These are phyloP conservation scores for Alternaria infectoria DNA, from an alignment of 2,329 filamentous ascomycete genomes.

Conservation along the genomic window DNA sequence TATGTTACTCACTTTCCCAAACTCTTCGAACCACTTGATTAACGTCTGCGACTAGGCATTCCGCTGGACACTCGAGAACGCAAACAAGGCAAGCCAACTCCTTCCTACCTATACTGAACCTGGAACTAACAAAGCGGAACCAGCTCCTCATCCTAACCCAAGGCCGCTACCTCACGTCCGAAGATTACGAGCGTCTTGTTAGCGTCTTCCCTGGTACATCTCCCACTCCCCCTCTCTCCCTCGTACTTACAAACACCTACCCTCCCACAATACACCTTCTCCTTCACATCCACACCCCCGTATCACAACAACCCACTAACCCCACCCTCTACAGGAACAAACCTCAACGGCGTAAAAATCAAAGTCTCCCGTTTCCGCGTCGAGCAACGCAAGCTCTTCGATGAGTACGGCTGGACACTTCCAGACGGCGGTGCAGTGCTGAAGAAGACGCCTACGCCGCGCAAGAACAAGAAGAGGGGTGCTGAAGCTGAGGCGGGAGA, in stretches of 20 bases:
- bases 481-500: neutral
- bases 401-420: neutral
- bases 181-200: neutral
- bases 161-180: neutral
- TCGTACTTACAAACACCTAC: too few relatives aligned
- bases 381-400: neutral
- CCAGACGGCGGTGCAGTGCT: neutral
- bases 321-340: neutral
- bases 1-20: neutral
- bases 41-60: neutral
- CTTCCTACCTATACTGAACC: neutral
- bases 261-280: too few relatives aligned
- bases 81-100: neutral
- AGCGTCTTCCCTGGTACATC: neutral
- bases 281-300: too few relatives aligned
- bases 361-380: neutral
- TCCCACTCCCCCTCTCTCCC: too few relatives aligned
- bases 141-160: neutral
- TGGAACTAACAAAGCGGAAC: neutral
- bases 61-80: neutral
- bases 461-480: conserved; percentile 4
- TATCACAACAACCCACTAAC: neutral
- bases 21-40: neutral
- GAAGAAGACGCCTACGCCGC: neutral
- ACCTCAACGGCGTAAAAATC: neutral